A percentile compares a stretch with the other conserved stretches of the same genome.
phyloP scores from a whole-genome alignment of 371 early-diverging fungal species.

The Mortierella sp. region DNA sequence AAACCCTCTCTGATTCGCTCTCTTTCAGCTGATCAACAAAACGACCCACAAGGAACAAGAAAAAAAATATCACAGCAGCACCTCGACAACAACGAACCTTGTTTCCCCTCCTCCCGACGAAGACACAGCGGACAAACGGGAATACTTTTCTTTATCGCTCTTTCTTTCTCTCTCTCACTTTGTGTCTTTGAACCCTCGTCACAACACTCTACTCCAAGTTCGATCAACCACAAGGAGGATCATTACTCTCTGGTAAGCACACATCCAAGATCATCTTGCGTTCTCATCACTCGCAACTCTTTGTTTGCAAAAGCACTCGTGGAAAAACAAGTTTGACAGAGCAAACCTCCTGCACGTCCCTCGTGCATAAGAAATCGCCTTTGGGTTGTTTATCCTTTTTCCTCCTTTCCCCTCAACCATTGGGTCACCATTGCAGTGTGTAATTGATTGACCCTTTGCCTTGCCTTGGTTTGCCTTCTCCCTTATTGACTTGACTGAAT shows the following conservation, averaged over 20 bases:
- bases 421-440: background rate
- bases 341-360: slow-evolving; percentile 6
- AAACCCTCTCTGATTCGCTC: too few species aligned
- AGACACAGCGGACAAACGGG: slow-evolving; percentile 1
- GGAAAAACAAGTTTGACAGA: too few species aligned
- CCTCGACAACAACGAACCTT: background rate
- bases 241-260: background rate
- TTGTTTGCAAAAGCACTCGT: background rate
- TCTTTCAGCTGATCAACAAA: background rate
- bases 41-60: background rate
- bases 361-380: background rate
- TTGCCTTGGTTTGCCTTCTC: background rate
- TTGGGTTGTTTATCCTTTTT: slow-evolving; percentile 1
- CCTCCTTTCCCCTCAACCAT: background rate
- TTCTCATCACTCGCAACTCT: background rate
- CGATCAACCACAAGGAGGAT: background rate
- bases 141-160: background rate
- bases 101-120: background rate
- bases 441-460: too few species aligned
- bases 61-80: background rate
- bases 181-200: background rate
- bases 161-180: background rate
- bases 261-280: background rate
- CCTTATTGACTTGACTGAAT: background rate
- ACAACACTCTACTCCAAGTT: background rate